Percentiles rank a stretch among this genome's conserved stretches.
These are phyloP conservation scores for Achaetomium macrosporum DNA, from an alignment of 2,329 filamentous ascomycete species.

Conservation along the genomic window DNA sequence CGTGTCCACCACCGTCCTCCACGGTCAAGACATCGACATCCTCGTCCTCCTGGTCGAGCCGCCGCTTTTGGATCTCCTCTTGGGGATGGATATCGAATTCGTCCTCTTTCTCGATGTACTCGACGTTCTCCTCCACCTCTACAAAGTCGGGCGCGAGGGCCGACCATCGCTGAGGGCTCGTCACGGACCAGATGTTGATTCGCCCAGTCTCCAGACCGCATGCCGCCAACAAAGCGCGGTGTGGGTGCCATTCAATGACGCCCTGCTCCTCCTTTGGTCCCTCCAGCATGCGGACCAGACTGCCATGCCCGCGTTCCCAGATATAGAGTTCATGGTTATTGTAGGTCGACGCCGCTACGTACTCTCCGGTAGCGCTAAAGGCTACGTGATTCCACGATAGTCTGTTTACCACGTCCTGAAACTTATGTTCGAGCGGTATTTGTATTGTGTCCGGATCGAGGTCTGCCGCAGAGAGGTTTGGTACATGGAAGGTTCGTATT, in stretches of 20 bases:
- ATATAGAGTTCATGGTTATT: constrained; percentile 99
- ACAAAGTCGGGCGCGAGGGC: constrained; percentile 93
- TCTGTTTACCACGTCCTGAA: constrained; percentile 93
- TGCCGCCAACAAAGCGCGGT: constrained; percentile 77
- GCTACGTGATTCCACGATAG: constrained; percentile 96
- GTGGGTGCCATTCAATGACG: constrained; percentile 95
- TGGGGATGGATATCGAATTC: constrained; percentile 97
- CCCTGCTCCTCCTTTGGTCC: constrained; percentile 95
- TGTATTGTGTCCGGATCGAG: constrained; percentile 81
- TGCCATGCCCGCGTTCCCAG: constrained; percentile 91
- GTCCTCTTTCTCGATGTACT: constrained; percentile 92
- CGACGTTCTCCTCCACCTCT: constrained; percentile 96
- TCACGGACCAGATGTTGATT: constrained; percentile 94
- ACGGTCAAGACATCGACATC: constrained; percentile 83
- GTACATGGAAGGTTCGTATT: constrained; percentile 85
- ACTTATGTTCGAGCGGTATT: constrained; percentile 92
- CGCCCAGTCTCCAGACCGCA: constrained; percentile 89
- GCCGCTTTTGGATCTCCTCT: constrained; percentile 86
- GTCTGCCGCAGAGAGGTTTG: constrained; percentile 62
- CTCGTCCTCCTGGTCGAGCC: constrained; percentile 88
- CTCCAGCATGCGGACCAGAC: constrained; percentile 92
- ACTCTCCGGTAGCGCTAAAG: constrained; percentile 90
- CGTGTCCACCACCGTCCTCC: constrained; percentile 55
- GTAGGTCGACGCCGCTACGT: constrained; percentile 91
- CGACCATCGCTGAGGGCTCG: constrained; percentile 94